Evolutionary conservation across 2,329 filamentous ascomycete species (phyloP), one percentile per base, ranked within the genome.

Genomic region (Ophiostoma triangulosporum): DNA sequence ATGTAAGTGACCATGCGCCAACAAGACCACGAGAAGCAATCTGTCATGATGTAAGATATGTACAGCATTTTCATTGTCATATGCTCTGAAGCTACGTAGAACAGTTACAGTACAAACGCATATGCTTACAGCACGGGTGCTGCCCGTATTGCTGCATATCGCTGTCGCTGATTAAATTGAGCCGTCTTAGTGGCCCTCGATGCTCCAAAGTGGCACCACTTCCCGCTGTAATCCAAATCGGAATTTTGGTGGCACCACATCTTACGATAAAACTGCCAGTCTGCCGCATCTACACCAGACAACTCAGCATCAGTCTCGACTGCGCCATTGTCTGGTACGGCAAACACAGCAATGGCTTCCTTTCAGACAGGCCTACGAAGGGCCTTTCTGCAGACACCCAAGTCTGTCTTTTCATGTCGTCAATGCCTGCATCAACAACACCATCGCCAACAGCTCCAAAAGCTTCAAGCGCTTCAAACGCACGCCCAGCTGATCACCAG

Each of bases 361-460:
- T 60, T 64, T 14, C 62, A 63, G 53, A 52, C 61, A 22, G 62
- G 63, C 27, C 55, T 66, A 45, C 62, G 60, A 35, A 61, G 63
- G 57, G 59, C 60, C 15, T 57, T 60, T 15, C 12, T 56, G 8
- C 60, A 60, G 54, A 54, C 62, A 6, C 56, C 62, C 6, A 55
- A 58, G 24, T 64, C 68, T 31, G 66, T 69, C 54, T 69, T 74
- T 52, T 62, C 70, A 62, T 76, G 73, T 65, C 72, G 72, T 58
- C 74, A 76, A 69, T 77, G 73, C 63, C 69, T 67, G 56, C 58
- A 61, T 27, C 62, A 62, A 22, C 60, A 62, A 48, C 60, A 62
- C n/a, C 57, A 49, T 26, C 33, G n/a, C 11, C 35, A 20, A 15
- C 50, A 31, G 38, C 22, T 26, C 6, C 38, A 45, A 26, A 24